A percentile compares a stretch with the other conserved stretches of the same genome.
Conservation (phyloP, 257 asterid species). For the Forsythia viridissima region DNA sequence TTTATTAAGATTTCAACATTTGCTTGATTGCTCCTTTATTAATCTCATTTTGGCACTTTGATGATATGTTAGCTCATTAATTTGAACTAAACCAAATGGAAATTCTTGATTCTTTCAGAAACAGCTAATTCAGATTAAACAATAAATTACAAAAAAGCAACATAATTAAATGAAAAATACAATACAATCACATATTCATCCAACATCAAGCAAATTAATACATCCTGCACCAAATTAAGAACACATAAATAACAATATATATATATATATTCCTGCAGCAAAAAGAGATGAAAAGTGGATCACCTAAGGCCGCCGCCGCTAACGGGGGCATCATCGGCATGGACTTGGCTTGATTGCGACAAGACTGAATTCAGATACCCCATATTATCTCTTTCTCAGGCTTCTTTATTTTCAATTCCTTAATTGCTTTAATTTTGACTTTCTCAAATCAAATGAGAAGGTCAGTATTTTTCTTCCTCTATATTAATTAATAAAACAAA, state of each 20-base stretch:
- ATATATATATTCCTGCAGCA: neutral
- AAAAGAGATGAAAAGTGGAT: constrained; percentile 17
- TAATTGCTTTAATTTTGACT: constrained; percentile 22
- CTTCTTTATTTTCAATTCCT: constrained; percentile 11
- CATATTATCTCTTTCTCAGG: constrained; percentile 43
- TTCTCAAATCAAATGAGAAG: constrained; percentile 19
- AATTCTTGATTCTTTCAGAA: neutral
- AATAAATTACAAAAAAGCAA: neutral
- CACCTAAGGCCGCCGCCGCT: constrained; percentile 98
- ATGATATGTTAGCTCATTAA: neutral
- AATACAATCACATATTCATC: neutral
- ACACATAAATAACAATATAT: neutral
- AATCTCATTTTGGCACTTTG: neutral
- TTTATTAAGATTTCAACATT: neutral
- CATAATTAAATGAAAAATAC: neutral
- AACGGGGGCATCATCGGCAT: constrained; percentile 76
- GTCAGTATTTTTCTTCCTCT: constrained; percentile 22
- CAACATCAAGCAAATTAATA: neutral
- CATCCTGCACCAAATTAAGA: neutral
- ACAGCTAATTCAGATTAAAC: neutral
- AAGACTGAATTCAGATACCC: constrained; percentile 86
- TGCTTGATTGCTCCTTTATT: neutral
- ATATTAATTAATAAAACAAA: constrained; percentile 11
- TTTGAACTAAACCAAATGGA: neutral
- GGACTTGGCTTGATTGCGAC: constrained; percentile 67